These are phyloP conservation scores for Penicillium carneum DNA, from an alignment of 2,329 filamentous ascomycete species.

Conservation along the genomic window DNA sequence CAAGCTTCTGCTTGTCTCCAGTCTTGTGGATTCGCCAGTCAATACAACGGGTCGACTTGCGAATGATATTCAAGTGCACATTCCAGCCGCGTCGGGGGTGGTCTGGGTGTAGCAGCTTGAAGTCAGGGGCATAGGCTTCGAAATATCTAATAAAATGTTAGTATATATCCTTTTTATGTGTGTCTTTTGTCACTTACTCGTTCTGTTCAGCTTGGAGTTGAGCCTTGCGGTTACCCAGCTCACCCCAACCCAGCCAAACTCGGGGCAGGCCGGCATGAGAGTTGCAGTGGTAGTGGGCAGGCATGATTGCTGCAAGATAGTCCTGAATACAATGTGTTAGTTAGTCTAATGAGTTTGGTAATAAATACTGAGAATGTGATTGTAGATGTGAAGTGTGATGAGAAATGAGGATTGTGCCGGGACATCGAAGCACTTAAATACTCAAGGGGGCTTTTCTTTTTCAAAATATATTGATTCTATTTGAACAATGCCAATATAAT, in stretches of 20 bases:
- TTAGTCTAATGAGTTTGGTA: not conserved
- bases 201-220: slow-evolving; percentile 7
- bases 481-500: not conserved
- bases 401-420: slow-evolving; percentile 5
- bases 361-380: not conserved
- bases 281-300: slow-evolving; percentile 7
- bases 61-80: slow-evolving; percentile 9
- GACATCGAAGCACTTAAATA: slow-evolving; percentile 5
- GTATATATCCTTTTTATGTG: not conserved
- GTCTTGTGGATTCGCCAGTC: slow-evolving; percentile 8
- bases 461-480: not conserved
- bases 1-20: not conserved
- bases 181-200: slow-evolving; percentile 3
- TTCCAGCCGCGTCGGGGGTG: not conserved
- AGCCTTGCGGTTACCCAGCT: slow-evolving; percentile 13
- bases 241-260: slow-evolving; percentile 15
- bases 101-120: slow-evolving; percentile 1
- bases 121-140: not conserved
- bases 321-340: not conserved
- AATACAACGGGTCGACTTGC: slow-evolving; percentile 10
- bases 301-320: not conserved
- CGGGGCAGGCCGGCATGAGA: slow-evolving; percentile 8
- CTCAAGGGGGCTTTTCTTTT: not conserved
- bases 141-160: slow-evolving; percentile 7
- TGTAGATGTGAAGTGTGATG: slow-evolving; percentile 3